These are phyloP conservation scores for Saprolegnia parasitica DNA, from an alignment of 352 stramenopile species.

Conservation along the genomic window DNA sequence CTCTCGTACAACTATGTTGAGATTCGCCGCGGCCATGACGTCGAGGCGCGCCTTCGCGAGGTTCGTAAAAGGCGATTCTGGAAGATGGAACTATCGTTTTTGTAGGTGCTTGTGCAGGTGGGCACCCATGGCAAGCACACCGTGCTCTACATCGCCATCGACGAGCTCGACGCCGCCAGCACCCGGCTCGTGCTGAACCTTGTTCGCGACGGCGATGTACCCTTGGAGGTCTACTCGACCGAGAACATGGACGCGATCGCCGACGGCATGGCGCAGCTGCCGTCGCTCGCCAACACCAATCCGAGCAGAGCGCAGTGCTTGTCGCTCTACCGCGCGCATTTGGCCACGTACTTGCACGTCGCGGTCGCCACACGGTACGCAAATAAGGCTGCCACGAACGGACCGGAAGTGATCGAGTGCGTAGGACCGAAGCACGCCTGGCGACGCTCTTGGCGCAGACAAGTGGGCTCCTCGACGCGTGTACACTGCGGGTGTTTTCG, in stretches of 20 bases:
- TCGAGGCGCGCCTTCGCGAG: too few species aligned
- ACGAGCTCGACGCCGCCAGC: slow-evolving; percentile 42
- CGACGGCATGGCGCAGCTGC: slow-evolving; percentile 14
- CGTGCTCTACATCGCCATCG: slow-evolving; percentile 51
- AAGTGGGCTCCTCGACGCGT: slow-evolving; percentile 1
- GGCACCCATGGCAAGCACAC: slow-evolving; percentile 48
- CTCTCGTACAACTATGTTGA: slow-evolving; percentile 27
- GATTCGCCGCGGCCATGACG: background rate
- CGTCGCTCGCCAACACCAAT: slow-evolving; percentile 13
- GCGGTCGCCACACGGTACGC: slow-evolving; percentile 50
- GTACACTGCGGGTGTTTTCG: slow-evolving; percentile 10
- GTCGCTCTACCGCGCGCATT: slow-evolving; percentile 48
- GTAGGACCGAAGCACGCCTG: background rate
- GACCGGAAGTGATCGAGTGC: too few species aligned
- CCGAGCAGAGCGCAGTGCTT: slow-evolving; percentile 29
- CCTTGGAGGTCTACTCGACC: slow-evolving; percentile 42
- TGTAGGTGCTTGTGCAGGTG: slow-evolving; percentile 39
- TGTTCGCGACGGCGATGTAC: slow-evolving; percentile 42
- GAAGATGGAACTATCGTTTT: too few species aligned
- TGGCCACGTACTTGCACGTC: slow-evolving; percentile 51
- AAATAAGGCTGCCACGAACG: too few species aligned
- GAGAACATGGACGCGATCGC: slow-evolving; percentile 32
- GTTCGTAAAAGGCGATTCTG: background rate
- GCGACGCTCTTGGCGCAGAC: background rate
- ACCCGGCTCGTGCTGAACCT: slow-evolving; percentile 41